These are phyloP conservation scores for Penicillium crystallinum DNA, from an alignment of 495 filamentous ascomycete genomes.

Conservation along the genomic window DNA sequence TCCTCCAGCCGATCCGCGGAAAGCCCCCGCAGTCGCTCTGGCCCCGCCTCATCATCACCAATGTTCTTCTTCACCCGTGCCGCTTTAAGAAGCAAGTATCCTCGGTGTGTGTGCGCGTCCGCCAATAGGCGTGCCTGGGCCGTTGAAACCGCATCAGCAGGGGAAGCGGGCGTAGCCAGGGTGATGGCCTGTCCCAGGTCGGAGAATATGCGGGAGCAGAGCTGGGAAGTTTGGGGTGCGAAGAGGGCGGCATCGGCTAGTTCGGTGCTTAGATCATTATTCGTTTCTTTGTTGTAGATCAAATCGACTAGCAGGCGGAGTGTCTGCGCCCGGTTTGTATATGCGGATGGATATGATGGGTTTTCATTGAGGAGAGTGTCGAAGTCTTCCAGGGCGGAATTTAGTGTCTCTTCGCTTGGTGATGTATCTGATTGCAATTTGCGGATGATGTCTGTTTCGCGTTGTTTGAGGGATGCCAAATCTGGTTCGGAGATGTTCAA, in stretches of 20 bases:
- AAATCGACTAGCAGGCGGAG: constrained; percentile 46
- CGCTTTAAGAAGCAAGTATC: constrained; percentile 61
- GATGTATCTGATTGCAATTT: constrained; percentile 19
- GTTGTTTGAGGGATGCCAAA: constrained; percentile 20
- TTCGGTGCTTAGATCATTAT: background rate
- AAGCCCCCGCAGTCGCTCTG: constrained; percentile 36
- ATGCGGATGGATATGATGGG: constrained; percentile 67
- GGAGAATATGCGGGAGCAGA: constrained; percentile 41
- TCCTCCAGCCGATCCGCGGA: constrained; percentile 59
- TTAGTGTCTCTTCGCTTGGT: constrained; percentile 16
- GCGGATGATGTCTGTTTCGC: constrained; percentile 28
- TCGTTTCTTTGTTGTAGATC: constrained; percentile 4
- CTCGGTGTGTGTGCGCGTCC: constrained; percentile 71
- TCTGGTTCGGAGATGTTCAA: constrained; percentile 23
- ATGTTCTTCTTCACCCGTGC: constrained; percentile 42
- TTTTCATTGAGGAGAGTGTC: constrained; percentile 49
- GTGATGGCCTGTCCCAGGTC: constrained; percentile 65
- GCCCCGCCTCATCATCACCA: constrained; percentile 5
- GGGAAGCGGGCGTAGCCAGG: constrained; percentile 52
- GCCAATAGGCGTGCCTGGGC: constrained; percentile 59
- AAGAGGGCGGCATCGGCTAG: constrained; percentile 13
- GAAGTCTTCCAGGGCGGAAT: constrained; percentile 38
- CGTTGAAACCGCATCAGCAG: constrained; percentile 50
- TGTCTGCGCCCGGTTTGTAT: constrained; percentile 74
- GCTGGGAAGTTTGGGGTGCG: constrained; percentile 11